Conservation (phyloP, 1,284 basidiomycete genomes). For the Leccinum olivaceoglutinosum region DNA sequence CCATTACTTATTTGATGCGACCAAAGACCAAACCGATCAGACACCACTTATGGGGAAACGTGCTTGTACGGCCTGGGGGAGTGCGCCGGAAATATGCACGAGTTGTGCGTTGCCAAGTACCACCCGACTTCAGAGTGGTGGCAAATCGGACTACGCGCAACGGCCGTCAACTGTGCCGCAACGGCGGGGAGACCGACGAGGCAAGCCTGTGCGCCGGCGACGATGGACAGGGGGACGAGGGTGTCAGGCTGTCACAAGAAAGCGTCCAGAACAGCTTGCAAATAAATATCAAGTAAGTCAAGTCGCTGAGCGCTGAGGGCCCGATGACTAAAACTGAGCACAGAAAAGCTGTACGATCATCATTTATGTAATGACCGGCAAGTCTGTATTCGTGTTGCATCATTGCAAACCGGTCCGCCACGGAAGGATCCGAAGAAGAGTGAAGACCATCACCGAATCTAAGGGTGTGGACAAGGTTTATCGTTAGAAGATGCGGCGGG, state of each 20-base stretch:
- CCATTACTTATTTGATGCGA: slow-evolving; percentile 8
- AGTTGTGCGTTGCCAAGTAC: slow-evolving; percentile 71
- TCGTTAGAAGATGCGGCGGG: slow-evolving; percentile 1
- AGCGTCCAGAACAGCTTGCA: slow-evolving; percentile 48
- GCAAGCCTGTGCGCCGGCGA: slow-evolving; percentile 55
- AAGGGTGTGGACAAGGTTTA: slow-evolving; percentile 2
- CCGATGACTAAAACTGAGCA: slow-evolving; percentile 7
- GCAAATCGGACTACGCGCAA: slow-evolving; percentile 65
- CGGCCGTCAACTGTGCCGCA: slow-evolving; percentile 62
- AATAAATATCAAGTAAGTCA: slow-evolving; percentile 53
- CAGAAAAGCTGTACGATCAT: slow-evolving; percentile 81
- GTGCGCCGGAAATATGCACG: slow-evolving; percentile 84
- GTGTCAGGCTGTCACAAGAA: slow-evolving; percentile 52
- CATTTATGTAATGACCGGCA: slow-evolving; percentile 51
- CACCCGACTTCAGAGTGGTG: slow-evolving; percentile 56
- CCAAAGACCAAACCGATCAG: slow-evolving; percentile 58
- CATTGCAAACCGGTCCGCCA: slow-evolving; percentile 49
- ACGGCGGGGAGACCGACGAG: slow-evolving; percentile 48
- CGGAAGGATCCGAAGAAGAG: slow-evolving; percentile 48
- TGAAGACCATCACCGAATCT: slow-evolving; percentile 57
- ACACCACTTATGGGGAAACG: slow-evolving; percentile 63
- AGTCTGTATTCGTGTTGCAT: slow-evolving; percentile 62
- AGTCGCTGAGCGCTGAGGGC: background rate
- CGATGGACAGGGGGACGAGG: slow-evolving; percentile 58
- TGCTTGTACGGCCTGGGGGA: slow-evolving; percentile 79